A percentile compares a stretch with the other conserved stretches of the same genome.
These are phyloP conservation scores for Agrocybe praecox DNA, from an alignment of 768 basidiomycete genomes.

Conservation along the genomic window DNA sequence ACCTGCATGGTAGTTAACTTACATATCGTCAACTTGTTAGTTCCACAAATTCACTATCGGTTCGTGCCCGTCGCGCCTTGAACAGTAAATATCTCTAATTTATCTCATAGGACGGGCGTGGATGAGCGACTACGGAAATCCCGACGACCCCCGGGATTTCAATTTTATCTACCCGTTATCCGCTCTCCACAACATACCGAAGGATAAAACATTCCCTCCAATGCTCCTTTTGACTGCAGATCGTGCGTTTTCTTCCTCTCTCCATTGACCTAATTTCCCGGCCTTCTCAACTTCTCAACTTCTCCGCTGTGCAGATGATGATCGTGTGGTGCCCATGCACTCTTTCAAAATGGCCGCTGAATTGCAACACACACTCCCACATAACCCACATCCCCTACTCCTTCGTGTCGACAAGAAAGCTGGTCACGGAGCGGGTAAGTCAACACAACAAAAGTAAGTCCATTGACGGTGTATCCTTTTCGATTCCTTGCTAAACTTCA, in stretches of 20 bases:
- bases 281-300: background rate
- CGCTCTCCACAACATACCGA: slow-evolving; percentile 78
- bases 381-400: slow-evolving; percentile 74
- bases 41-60: slow-evolving; percentile 82
- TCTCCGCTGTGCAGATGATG: slow-evolving; percentile 56
- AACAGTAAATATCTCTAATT: slow-evolving; percentile 3
- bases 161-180: slow-evolving; percentile 84
- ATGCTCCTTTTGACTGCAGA: slow-evolving; percentile 81
- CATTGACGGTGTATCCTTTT: slow-evolving; percentile 1
- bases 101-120: slow-evolving; percentile 61
- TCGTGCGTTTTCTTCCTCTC: slow-evolving; percentile 49
- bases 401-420: slow-evolving; percentile 80
- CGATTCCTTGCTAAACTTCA: background rate
- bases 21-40: slow-evolving; percentile 30
- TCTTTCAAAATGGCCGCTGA: slow-evolving; percentile 83
- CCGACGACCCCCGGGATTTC: slow-evolving; percentile 75
- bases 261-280: background rate
- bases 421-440: slow-evolving; percentile 82
- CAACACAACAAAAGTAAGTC: slow-evolving; percentile 63
- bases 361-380: slow-evolving; percentile 64
- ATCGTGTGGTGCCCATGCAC: slow-evolving; percentile 86
- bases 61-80: slow-evolving; percentile 19
- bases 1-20: background rate
- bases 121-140: slow-evolving; percentile 80
- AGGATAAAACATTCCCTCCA: slow-evolving; percentile 62